Evolutionary conservation across 164 flowering plant species (phyloP).

Genomic region (Warburgia ugandensis): DNA sequence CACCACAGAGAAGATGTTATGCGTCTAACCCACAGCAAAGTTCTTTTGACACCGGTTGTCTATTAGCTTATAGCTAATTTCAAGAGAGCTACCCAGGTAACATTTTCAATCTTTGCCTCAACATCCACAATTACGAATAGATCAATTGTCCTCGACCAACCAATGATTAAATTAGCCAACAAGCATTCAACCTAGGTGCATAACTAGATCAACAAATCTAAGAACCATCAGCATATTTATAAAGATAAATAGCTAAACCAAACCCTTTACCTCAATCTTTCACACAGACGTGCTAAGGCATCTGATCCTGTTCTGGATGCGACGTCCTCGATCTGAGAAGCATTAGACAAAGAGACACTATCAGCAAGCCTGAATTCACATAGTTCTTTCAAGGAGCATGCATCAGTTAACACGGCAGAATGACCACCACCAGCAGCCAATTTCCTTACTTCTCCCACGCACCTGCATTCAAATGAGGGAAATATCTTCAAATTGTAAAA

Average conservation of each 20-base stretch:
- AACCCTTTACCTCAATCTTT: conserved; percentile 61
- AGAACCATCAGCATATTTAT: no score
- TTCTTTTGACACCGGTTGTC: no score
- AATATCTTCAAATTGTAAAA: not conserved
- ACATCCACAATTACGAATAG: no score
- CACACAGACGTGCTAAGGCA: conserved; percentile 93
- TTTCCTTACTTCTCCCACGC: conserved; percentile 86
- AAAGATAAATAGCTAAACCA: not conserved
- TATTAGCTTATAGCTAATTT: no score
- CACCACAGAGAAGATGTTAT: no score
- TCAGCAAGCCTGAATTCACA: conserved; percentile 94
- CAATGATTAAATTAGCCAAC: no score
- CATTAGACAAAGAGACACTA: conserved; percentile 53
- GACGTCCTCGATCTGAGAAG: conserved; percentile 66
- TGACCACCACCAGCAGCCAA: conserved; percentile 99
- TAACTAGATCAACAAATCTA: no score
- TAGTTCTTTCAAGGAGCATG: conserved; percentile 82
- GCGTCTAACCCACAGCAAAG: no score
- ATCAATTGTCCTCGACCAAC: no score
- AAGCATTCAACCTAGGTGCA: not conserved
- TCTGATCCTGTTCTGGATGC: conserved; percentile 87
- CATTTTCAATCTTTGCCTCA: no score
- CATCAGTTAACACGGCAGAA: conserved; percentile 94
- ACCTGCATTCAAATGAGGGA: conserved; percentile 38
- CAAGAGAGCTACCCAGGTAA: no score